Base-by-base conservation (phyloP, 1,284 basidiomycete genomes). In the Rhodofomes roseus region DNA sequence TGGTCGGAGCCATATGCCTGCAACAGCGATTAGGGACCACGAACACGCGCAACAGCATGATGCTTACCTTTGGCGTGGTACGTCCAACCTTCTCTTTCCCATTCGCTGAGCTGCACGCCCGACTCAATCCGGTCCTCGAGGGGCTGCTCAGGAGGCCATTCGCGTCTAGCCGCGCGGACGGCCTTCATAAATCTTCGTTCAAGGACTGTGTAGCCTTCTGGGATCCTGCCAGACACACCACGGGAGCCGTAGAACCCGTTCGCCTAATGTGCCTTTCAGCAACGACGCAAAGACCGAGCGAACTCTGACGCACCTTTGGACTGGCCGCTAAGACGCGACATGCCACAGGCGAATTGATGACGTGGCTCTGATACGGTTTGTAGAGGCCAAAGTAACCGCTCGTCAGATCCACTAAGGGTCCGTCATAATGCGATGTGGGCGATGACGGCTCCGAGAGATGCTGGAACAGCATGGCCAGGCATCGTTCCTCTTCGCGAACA, bases 331-430 rank as follows among this genome's bases (percentile, higher is more conserved):
- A 84, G 58, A 99, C 85, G 41, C 86, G 76, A 58, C 90, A 90
- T 23, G 85, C 79, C n/a, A 86, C 76, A 31, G 76, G 76, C 2
- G 80, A 79, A n/a, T 77, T 77, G 29, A 96, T 76, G 27, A 96
- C 80, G 25, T 87, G 78, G 29, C 84, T 76, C 70, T 93, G 92
- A 74, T 98, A 98, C n/a, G 82, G 83, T 62, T 82, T 78, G 68
- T 92, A 92, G 40, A 98, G 78, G 7, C 91, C 92, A 70, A 99
- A 99, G 75, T 99, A 99, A 16, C 97, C 96, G 63, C 89, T 95
- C 14, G 96, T 99, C 67, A 96, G 76, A 71, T 96, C 84, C 48
- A 91, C 70, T 4, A 84, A 61, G 2, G 86, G 84, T 4, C 75
- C 68, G 31, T 61, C 61, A 51, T 70, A 70, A 4, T 20, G 50